Percentiles rank a stretch among this genome's conserved stretches.
These are phyloP conservation scores for Neltuma alba DNA, from an alignment of 306 rosid species.

Conservation along the genomic window DNA sequence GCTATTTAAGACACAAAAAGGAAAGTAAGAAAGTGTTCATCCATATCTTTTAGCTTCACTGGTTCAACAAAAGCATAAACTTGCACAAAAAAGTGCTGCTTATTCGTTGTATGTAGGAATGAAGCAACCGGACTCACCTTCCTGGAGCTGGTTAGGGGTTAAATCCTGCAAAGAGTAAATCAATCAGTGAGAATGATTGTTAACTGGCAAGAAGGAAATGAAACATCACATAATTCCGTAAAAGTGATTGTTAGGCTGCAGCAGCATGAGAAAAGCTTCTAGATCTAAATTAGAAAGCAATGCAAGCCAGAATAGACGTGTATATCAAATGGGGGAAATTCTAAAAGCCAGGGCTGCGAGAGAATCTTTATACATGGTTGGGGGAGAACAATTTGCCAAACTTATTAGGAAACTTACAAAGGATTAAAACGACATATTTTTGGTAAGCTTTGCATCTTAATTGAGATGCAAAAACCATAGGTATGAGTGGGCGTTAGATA, in stretches of 20 bases:
- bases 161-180: constrained; percentile 71
- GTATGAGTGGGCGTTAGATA: background rate
- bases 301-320: constrained; percentile 11
- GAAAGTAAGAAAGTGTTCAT: constrained; percentile 41
- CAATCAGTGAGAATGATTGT: constrained; percentile 24
- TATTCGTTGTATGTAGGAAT: constrained; percentile 19
- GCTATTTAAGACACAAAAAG: constrained; percentile 50
- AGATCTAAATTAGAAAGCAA: constrained; percentile 26
- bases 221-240: background rate
- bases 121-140: constrained; percentile 59
- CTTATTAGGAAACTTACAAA: background rate
- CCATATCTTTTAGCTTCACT: background rate
- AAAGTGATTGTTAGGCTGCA: constrained; percentile 12
- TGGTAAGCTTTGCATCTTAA: background rate
- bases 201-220: constrained; percentile 19
- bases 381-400: constrained; percentile 25
- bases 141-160: constrained; percentile 92
- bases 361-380: background rate
- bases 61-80: background rate
- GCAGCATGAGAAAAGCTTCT: constrained; percentile 16
- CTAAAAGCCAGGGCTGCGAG: background rate
- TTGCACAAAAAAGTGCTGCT: background rate
- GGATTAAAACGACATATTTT: background rate
- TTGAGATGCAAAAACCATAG: background rate
- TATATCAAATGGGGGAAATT: constrained; percentile 3